phyloP scores from a whole-genome alignment of 108 stramenopile species.

The Nannochloropsis gaditana region DNA sequence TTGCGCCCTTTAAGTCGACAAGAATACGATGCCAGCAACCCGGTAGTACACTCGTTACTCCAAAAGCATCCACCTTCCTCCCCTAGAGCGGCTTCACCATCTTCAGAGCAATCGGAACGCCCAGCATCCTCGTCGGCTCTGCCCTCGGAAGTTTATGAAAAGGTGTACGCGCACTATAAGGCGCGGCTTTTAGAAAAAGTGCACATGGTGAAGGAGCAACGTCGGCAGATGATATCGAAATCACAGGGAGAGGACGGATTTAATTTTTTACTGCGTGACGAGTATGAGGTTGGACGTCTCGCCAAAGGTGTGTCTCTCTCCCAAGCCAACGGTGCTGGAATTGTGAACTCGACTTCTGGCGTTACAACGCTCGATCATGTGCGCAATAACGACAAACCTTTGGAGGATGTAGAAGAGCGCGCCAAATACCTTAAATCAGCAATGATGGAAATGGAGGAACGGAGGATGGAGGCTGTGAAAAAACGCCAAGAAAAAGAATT shows the following conservation, averaged over 20 bases:
- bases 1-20: not conserved
- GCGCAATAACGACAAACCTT: not conserved
- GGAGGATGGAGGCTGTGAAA: not conserved
- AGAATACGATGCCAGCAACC: not conserved
- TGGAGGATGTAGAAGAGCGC: not conserved
- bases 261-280: conserved; percentile 9
- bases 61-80: not conserved
- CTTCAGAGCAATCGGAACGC: not conserved
- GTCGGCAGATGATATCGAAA: conserved; percentile 10
- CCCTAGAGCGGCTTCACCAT: not conserved
- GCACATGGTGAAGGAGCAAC: not conserved
- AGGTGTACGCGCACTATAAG: conserved; percentile 1
- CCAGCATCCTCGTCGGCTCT: not conserved
- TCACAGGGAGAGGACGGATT: not conserved
- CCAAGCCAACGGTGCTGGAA: not conserved
- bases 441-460: not conserved
- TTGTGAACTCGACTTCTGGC: not conserved
- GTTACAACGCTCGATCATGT: not conserved
- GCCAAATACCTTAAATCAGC: not conserved
- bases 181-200: conserved; percentile 6
- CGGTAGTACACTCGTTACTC: not conserved
- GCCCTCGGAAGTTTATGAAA: not conserved
- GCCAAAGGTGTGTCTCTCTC: not conserved
- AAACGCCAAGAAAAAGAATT: not conserved
- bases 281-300: not conserved